Evolutionary conservation across 1,139 yeast genomes (phyloP).

Genomic region (Diutina sp.): DNA sequence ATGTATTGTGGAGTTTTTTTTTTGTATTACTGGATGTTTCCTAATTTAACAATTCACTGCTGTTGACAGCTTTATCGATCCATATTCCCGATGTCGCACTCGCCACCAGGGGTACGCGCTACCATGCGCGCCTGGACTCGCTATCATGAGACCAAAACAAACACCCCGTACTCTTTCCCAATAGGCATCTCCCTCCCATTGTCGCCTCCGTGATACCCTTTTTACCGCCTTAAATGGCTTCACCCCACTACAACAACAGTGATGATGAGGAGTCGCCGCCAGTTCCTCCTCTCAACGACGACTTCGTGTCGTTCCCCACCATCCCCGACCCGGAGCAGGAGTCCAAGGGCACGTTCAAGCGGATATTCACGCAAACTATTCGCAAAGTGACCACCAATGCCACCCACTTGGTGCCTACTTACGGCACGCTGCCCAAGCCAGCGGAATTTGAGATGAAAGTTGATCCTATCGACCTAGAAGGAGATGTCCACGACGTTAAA

Average conservation of each 20-base stretch:
- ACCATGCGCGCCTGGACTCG: no score
- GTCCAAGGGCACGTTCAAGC: slow-evolving; percentile 13
- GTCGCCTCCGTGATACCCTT: neutral
- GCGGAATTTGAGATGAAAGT: slow-evolving; percentile 2
- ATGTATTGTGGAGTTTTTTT: no score
- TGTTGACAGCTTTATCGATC: no score
- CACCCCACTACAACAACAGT: neutral
- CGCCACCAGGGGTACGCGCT: no score
- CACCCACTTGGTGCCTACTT: slow-evolving; percentile 23
- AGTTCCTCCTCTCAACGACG: slow-evolving; percentile 7
- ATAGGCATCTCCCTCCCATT: neutral
- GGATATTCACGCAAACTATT: slow-evolving; percentile 26
- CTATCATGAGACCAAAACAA: no score
- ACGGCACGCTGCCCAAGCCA: slow-evolving; percentile 8
- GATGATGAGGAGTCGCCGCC: neutral
- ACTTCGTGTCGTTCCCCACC: slow-evolving; percentile 32
- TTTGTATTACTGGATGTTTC: no score
- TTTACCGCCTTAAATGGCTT: neutral
- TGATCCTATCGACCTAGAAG: neutral
- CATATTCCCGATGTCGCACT: no score
- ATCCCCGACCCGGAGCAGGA: slow-evolving; percentile 32
- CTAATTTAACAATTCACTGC: no score
- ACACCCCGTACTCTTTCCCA: no score
- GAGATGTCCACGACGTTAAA: neutral
- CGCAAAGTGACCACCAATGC: slow-evolving; percentile 35